Percentiles rank a stretch among this genome's conserved stretches.
Evolutionary conservation across 805 yeast genomes (phyloP).

Genomic region (Candida manassasensis): DNA sequence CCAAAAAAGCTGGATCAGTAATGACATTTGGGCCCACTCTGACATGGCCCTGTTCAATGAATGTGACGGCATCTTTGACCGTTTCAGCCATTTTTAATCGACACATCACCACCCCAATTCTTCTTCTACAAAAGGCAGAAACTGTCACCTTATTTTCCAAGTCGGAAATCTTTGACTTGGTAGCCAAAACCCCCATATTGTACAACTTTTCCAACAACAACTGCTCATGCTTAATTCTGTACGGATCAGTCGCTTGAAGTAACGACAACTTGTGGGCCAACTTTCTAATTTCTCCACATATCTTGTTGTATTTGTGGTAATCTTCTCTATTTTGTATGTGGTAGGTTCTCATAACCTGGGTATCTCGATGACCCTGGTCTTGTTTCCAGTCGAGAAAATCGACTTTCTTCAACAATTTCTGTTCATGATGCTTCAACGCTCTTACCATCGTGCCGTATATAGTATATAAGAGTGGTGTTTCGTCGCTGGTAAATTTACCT

Average conservation of each 20-base stretch:
- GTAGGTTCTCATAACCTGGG: conserved; percentile 93
- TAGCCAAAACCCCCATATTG: conserved; percentile 80
- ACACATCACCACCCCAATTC: conserved; percentile 93
- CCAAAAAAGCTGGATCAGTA: conserved; percentile 92
- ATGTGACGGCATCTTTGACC: conserved; percentile 81
- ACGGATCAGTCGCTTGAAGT: conserved; percentile 82
- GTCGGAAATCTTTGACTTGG: conserved; percentile 87
- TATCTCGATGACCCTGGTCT: conserved; percentile 90
- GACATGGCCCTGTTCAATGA: conserved; percentile 95
- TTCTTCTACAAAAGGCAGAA: conserved; percentile 84
- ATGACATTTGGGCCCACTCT: conserved; percentile 95
- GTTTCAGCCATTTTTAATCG: conserved; percentile 91
- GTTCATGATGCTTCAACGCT: conserved; percentile 89
- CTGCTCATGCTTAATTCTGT: conserved; percentile 84
- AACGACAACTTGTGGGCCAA: conserved; percentile 81
- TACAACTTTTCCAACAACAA: conserved; percentile 81
- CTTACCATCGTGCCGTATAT: conserved; percentile 57
- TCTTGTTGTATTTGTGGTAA: conserved; percentile 86
- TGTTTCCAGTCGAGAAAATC: conserved; percentile 98
- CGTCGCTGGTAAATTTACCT: neutral
- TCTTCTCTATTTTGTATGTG: conserved; percentile 94
- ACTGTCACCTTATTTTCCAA: conserved; percentile 90
- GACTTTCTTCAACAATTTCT: conserved; percentile 88
- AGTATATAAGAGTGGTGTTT: neutral
- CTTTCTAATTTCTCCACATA: conserved; percentile 89